Evolutionary conservation across 331 rosid species (phyloP).

Genomic region (Rosa hybrid): DNA sequence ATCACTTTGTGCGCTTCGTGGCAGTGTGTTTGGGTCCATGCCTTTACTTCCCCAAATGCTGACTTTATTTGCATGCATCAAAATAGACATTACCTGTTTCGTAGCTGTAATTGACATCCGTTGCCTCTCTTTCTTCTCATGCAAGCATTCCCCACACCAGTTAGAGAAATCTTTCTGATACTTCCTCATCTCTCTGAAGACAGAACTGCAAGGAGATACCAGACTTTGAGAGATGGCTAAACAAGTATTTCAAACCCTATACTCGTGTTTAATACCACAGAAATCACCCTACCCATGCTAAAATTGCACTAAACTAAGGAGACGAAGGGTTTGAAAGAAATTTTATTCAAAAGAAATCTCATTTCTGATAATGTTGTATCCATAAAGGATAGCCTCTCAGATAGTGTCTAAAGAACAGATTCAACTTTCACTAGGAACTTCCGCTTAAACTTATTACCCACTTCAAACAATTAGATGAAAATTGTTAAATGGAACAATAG

Average conservation of each 20-base stretch:
- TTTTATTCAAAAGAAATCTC: neutral
- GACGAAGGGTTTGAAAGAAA: neutral
- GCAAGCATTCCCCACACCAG: conserved; percentile 91
- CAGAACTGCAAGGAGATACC: conserved; percentile 50
- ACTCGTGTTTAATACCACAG: neutral
- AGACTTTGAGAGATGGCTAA: neutral
- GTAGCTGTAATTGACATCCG: conserved; percentile 50
- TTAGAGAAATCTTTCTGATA: conserved; percentile 57
- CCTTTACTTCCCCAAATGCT: neutral
- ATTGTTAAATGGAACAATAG: neutral
- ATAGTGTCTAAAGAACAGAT: neutral
- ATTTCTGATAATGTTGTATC: neutral
- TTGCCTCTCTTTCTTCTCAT: conserved; percentile 68
- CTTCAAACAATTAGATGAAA: neutral
- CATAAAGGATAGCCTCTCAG: neutral
- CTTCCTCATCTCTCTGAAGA: conserved; percentile 78
- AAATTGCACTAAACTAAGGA: neutral
- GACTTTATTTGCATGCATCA: neutral
- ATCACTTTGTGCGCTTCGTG: neutral
- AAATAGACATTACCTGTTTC: conserved; percentile 49
- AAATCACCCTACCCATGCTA: neutral
- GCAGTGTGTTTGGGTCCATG: conserved; percentile 4
- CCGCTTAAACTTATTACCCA: neutral
- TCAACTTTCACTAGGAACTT: conserved; percentile 1
- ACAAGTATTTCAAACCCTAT: neutral